Base-by-base conservation (phyloP, 352 stramenopile genomes). In the Globisporangium radiosum region DNA sequence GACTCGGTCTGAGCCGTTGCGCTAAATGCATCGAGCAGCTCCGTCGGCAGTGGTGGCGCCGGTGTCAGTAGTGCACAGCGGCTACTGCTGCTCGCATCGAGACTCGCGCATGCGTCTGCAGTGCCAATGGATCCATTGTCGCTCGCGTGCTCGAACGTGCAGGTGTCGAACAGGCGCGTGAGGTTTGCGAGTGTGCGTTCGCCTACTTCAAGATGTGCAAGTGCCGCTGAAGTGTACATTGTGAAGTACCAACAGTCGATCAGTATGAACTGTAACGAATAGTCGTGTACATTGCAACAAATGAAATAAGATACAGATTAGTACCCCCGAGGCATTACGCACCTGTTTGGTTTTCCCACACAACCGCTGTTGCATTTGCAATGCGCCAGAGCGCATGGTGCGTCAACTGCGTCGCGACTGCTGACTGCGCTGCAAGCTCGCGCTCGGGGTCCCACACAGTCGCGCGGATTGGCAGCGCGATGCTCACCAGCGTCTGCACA, bases 281-380 rank as follows among this genome's bases (percentile, higher is more conserved):
- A 33, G 25, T 33, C 1, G 25, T 3, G 25, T 33, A 25, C 25
- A 25, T 25, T 25, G 25, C 25, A 33, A 33, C 25, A 33, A 33
- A 33, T 33, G 25, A 33, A 33, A 33, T 47, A 33, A 33, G 25
- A 33, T 33, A 33, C 25, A 33, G 25, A 33, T 33, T 33, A 33
- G 25, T 33, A 33, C 25, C 25, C 25, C 25, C 25, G 25, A 33
- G 25, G 25, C 17, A 25, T 11, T 5, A 19, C 56, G 7, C 38
- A 61, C 56, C 56, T 13, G 56, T 44, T 13, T 63, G 58, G 51
- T 59, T 63, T 25, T 0, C 39, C 43, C 44, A 63, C 43, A 43
- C 52, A 4, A 43, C 42, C 37, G 37, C 36, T 8, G 58, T 54
- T n/a, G 51, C 44, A 17, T 44, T 63, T 36, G 36, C 19, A 2